Evolutionary conservation across 208 protist species (phyloP), one percentile per base, ranked within the genome.

Genomic region (Wallacemonas sp.): DNA sequence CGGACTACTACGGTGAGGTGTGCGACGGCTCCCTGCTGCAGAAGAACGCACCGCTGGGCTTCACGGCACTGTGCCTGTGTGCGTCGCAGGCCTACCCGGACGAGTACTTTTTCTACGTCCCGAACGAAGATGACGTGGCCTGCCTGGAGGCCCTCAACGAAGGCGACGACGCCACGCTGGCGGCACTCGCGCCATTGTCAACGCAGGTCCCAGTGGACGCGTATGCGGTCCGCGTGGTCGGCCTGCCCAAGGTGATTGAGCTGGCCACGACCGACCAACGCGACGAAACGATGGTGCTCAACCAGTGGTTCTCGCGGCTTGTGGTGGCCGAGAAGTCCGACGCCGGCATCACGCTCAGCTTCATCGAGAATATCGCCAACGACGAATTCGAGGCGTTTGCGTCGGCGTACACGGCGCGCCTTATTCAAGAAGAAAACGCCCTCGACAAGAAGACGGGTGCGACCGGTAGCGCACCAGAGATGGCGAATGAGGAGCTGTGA

Each of bases 241-340:
- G 87, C 6, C 68, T 90, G 19, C 83, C 83, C 11, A 85, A 93
- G 70, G 83, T 90, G 39, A 86, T 93, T 54, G 66, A 82, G 54
- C 68, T 90, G 24, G 72, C 78, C 41, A 75, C 79, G 17, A 87
- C 81, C 16, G 76, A 84, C 33, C 66, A 72, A 27, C 56, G 57
- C 34, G 76, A 77, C 30, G 78, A 79, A 46, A 78, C 72, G 26
- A 73, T 87, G 68, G 74, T 89, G 56, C 78, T 93, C 26, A 88
- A 57, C 26, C 81, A 85, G 60, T 93, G 87, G 87, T 83, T 73
- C 57, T 52, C 72, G 27, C 73, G 65, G 43, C 68, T 90, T 57
- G 54, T 65, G 12, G 82, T 93, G 9, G 72, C 58, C n/a, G 76
- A 84, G 47, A 74, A 75, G 36, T 69, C 52, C 9, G 75, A 81